Conservation (phyloP, 2,329 filamentous ascomycete genomes). For the Exophiala phaeomuriformis region DNA sequence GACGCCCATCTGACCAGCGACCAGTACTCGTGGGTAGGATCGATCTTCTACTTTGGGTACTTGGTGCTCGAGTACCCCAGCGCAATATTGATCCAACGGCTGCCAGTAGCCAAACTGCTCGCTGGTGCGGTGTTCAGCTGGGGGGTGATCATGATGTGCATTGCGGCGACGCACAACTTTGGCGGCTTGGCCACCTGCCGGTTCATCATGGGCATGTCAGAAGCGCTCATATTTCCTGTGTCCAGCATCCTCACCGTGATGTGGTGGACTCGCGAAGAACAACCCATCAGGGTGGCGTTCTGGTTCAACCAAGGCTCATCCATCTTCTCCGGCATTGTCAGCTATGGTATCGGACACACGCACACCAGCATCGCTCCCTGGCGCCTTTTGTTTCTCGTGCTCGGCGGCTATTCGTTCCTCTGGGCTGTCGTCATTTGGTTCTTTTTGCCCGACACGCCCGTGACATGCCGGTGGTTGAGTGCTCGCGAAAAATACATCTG, state of each 20-base stretch:
- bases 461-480: slow-evolving; percentile 31
- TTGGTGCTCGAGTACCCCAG: slow-evolving; percentile 37
- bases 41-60: slow-evolving; percentile 39
- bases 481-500: slow-evolving; percentile 34
- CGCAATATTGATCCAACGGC: slow-evolving; percentile 34
- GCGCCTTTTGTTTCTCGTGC: slow-evolving; percentile 39
- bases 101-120: slow-evolving; percentile 36
- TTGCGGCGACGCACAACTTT: slow-evolving; percentile 39
- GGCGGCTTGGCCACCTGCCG: slow-evolving; percentile 46
- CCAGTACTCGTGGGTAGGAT: slow-evolving; percentile 39
- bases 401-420: slow-evolving; percentile 38
- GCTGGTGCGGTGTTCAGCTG: slow-evolving; percentile 35
- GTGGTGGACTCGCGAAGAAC: slow-evolving; percentile 16
- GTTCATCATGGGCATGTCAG: slow-evolving; percentile 23
- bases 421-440: slow-evolving; percentile 34
- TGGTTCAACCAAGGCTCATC: slow-evolving; percentile 25
- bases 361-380: slow-evolving; percentile 24
- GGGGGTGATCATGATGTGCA: slow-evolving; percentile 25
- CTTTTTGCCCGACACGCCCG: slow-evolving; percentile 38
- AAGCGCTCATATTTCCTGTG: slow-evolving; percentile 11
- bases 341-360: slow-evolving; percentile 34
- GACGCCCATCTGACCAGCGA: slow-evolving; percentile 24
- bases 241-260: slow-evolving; percentile 25
- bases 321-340: slow-evolving; percentile 32
- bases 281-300: slow-evolving; percentile 11